phyloP scores from a whole-genome alignment of 805 yeast genomes.

The Yamadazyma tumulicola region DNA sequence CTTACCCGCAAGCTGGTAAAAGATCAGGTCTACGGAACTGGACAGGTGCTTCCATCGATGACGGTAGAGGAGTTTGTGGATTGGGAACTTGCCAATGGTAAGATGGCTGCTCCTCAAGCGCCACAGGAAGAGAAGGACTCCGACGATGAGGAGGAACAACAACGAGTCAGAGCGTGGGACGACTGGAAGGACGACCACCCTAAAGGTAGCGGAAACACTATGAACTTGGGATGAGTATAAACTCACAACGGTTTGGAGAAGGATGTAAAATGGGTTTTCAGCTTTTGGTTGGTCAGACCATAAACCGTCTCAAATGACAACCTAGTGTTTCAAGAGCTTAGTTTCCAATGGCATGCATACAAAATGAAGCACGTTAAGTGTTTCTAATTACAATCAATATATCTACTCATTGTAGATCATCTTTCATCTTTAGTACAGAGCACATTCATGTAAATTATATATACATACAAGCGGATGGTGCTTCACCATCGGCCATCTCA shows the following conservation, averaged over 20 bases:
- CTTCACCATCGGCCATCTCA: too few species aligned
- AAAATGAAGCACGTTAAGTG: too few species aligned
- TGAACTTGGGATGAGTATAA: slow-evolving; percentile 34
- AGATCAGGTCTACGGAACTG: slow-evolving; percentile 79
- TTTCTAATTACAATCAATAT: too few species aligned
- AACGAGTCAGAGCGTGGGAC: slow-evolving; percentile 86
- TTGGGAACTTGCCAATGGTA: slow-evolving; percentile 80
- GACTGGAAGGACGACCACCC: slow-evolving; percentile 84
- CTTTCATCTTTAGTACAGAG: too few species aligned
- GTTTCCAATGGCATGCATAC: too few species aligned
- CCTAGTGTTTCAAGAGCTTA: too few species aligned
- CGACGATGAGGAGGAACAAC: slow-evolving; percentile 59
- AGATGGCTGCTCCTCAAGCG: slow-evolving; percentile 54
- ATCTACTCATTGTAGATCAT: too few species aligned
- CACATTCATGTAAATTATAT: too few species aligned
- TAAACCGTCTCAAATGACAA: too few species aligned
- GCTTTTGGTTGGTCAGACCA: background rate
- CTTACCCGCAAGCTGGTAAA: slow-evolving; percentile 59
- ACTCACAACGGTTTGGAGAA: background rate
- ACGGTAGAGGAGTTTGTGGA: slow-evolving; percentile 88
- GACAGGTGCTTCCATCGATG: slow-evolving; percentile 91
- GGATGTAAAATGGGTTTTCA: background rate
- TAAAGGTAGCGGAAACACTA: slow-evolving; percentile 86
- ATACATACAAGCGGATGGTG: too few species aligned
- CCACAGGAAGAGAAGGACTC: slow-evolving; percentile 30